A percentile compares a stretch with the other conserved stretches of the same genome.
Evolutionary conservation across 257 asterid species (phyloP).

Genomic region (Coffea eugenioides): DNA sequence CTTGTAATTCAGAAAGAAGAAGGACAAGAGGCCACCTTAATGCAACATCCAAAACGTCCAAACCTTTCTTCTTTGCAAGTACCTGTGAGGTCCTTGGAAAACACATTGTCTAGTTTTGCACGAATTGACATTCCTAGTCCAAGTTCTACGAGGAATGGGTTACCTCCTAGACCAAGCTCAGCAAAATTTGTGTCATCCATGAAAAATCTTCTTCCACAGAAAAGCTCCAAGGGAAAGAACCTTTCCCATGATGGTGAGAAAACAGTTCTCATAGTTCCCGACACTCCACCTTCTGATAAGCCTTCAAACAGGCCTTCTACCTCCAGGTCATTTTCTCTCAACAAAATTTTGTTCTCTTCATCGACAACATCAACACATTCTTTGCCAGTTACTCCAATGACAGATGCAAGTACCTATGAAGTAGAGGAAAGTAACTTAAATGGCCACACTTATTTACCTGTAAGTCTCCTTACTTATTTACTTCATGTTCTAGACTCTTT

Average conservation of each 20-base stretch:
- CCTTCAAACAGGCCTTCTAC: slow-evolving; percentile 89
- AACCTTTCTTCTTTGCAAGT: slow-evolving; percentile 71
- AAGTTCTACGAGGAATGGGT: slow-evolving; percentile 58
- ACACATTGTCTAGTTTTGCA: slow-evolving; percentile 52
- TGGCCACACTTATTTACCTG: slow-evolving; percentile 42
- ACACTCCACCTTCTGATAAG: slow-evolving; percentile 59
- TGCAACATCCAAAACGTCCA: slow-evolving; percentile 67
- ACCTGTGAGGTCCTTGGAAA: slow-evolving; percentile 66
- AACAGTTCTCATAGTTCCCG: slow-evolving; percentile 73
- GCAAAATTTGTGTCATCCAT: slow-evolving; percentile 75
- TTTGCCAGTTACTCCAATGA: slow-evolving; percentile 73
- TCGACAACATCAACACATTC: slow-evolving; percentile 65
- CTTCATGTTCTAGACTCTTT: background rate
- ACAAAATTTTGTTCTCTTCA: slow-evolving; percentile 68
- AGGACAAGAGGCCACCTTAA: slow-evolving; percentile 60
- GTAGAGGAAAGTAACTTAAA: slow-evolving; percentile 40
- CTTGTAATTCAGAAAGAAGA: slow-evolving; percentile 44
- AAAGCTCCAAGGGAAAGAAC: slow-evolving; percentile 60
- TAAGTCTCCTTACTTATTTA: slow-evolving; percentile 31
- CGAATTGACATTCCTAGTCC: slow-evolving; percentile 71
- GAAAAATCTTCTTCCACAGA: slow-evolving; percentile 78
- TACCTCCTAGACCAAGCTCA: slow-evolving; percentile 88
- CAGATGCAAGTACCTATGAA: slow-evolving; percentile 39
- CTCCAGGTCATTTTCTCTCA: slow-evolving; percentile 89
- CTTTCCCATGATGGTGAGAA: slow-evolving; percentile 64